Percentiles rank a stretch among this genome's conserved stretches.
Conservation (phyloP, 345 rosid species). For the Dimocarpus longan region DNA sequence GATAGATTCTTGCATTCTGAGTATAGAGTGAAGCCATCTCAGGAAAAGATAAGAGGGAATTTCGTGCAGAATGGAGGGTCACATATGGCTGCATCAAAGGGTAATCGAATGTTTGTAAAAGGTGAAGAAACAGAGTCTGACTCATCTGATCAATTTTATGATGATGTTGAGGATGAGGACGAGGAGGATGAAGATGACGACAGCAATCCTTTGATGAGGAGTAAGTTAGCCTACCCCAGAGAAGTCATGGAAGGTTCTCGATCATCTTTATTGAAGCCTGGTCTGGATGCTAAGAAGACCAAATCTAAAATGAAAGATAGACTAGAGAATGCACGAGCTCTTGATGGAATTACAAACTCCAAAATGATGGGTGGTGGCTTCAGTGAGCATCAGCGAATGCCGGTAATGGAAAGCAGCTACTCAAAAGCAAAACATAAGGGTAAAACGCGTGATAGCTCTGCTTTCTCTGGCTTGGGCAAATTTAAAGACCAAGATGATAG, state of each 20-base stretch:
- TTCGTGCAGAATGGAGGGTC: conserved; percentile 54
- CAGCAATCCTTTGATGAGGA: conserved; percentile 50
- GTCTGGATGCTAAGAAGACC: conserved; percentile 44
- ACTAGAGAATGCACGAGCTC: conserved; percentile 41
- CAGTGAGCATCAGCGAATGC: conserved; percentile 42
- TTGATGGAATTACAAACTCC: conserved; percentile 43
- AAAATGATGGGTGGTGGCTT: conserved; percentile 37
- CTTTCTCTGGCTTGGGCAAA: conserved; percentile 33
- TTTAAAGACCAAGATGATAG: conserved; percentile 46
- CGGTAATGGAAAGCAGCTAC: conserved; percentile 42
- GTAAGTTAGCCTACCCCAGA: conserved; percentile 50
- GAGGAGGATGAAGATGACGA: conserved; percentile 58
- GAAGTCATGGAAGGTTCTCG: conserved; percentile 47
- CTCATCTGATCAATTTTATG: conserved; percentile 63
- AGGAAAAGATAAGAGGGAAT: conserved; percentile 59
- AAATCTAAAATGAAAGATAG: conserved; percentile 44
- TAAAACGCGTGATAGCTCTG: conserved; percentile 58
- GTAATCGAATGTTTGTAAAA: conserved; percentile 40
- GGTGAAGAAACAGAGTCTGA: conserved; percentile 88
- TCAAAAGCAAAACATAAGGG: conserved; percentile 76
- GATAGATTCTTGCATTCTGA: conserved; percentile 63
- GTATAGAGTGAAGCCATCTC: conserved; percentile 49
- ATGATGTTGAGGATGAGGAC: conserved; percentile 60
- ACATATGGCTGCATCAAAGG: conserved; percentile 44
- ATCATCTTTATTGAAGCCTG: conserved; percentile 50